Evolutionary conservation across 148 eudicot species (phyloP), one percentile per base, ranked within the genome.

Genomic region (Vaccinium myrtillus): DNA sequence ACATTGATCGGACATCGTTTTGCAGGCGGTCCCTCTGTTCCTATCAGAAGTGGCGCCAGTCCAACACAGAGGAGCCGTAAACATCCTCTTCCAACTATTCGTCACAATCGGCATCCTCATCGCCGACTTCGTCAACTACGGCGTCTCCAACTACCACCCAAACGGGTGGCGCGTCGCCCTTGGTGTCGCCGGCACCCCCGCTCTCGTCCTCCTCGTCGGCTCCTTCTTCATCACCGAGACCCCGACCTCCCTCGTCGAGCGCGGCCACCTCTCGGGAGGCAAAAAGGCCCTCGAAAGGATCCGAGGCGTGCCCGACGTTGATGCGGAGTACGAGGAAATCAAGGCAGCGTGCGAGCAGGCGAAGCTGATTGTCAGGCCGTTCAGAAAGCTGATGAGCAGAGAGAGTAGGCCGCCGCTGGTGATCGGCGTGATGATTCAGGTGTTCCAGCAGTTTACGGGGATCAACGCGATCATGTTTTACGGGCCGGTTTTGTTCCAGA

Each of bases 51-150:
- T 94, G 65, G 97, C 95, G 0, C 97, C 94, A 3, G 80, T 88
- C 14, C 90, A 93, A 21, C 88, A 87, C 76, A 87, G 98, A 80
- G 98, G 98, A 39, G 95, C 91, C 0, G 91, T 94, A 0, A 94
- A 94, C 91, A 91, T 94, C 63, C 88, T 92, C 50, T 94, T 94
- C 90, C 95, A 94, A 79, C 91, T 92, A 39, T 86, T 92, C 7
- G 91, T 94, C 1, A 93, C 94, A 6, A 87, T 93, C 9, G 94
- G 98, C 1, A 94, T 94, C 23, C 84, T 94, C 12, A 77, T 93
- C 7, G 98, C 95, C 1, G 85, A 88, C 75, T 81, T 93, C 6
- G 90, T 94, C 13, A 94, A 94, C 91, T 94, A 86, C 59, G 89
- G 70, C 77, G 88, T 91, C 19, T 46, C 88, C 36, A 86, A 15